A percentile compares a stretch with the other conserved stretches of the same genome.
These are phyloP conservation scores for Phlebiopsis flavidoalba DNA, from an alignment of 768 basidiomycete species.

Conservation along the genomic window DNA sequence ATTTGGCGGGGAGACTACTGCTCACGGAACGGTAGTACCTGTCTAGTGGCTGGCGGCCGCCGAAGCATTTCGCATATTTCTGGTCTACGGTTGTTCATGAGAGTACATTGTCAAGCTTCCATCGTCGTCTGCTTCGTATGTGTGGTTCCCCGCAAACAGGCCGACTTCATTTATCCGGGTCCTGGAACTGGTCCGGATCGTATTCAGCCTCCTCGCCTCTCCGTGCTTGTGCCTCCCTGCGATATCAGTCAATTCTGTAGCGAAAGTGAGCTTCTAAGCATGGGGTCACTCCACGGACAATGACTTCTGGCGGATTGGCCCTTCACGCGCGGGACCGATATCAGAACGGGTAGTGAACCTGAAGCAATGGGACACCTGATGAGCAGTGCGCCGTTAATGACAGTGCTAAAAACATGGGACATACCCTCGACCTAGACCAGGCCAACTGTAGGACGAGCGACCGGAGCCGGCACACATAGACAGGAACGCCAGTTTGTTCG, in stretches of 20 bases:
- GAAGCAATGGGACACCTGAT: slow-evolving; percentile 59
- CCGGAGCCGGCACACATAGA: slow-evolving; percentile 93
- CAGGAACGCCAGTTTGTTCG: slow-evolving; percentile 81
- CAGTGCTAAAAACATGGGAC: slow-evolving; percentile 24
- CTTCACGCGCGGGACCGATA: slow-evolving; percentile 97
- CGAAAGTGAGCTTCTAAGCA: neutral
- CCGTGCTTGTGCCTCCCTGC: slow-evolving; percentile 80
- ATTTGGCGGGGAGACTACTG: neutral
- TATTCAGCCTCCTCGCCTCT: slow-evolving; percentile 86
- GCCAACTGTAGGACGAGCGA: slow-evolving; percentile 98
- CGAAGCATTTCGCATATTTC: slow-evolving; percentile 88
- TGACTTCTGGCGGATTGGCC: slow-evolving; percentile 85
- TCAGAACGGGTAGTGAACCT: slow-evolving; percentile 95
- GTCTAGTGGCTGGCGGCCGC: slow-evolving; percentile 65
- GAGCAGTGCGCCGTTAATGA: slow-evolving; percentile 5
- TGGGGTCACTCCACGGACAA: slow-evolving; percentile 74
- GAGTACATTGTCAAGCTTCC: slow-evolving; percentile 94
- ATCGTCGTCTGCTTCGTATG: slow-evolving; percentile 97
- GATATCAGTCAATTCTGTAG: slow-evolving; percentile 5
- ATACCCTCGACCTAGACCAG: slow-evolving; percentile 94
- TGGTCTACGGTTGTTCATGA: slow-evolving; percentile 88
- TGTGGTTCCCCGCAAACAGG: slow-evolving; percentile 89
- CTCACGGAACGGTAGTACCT: slow-evolving; percentile 49
- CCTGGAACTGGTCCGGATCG: slow-evolving; percentile 89
- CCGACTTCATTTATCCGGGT: slow-evolving; percentile 98